phyloP scores from a whole-genome alignment of 2,329 filamentous ascomycete species.

The Arthrobotrys entomopaga region DNA sequence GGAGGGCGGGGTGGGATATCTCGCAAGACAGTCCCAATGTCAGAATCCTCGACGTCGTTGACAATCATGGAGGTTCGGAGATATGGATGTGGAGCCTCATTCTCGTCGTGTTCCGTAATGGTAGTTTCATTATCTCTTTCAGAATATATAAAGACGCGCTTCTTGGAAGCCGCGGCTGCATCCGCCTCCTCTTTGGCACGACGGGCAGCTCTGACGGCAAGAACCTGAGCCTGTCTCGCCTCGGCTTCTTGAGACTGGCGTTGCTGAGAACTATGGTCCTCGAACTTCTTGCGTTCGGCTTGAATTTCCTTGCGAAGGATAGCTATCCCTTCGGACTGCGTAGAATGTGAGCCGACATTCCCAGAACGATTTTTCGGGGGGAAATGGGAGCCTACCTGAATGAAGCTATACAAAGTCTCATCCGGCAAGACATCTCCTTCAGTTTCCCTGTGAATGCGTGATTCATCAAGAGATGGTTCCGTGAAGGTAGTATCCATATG shows the following conservation, averaged over 20 bases:
- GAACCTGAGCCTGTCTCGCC: slow-evolving; percentile 25
- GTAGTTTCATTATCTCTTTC: slow-evolving; percentile 45
- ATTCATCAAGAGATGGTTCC: slow-evolving; percentile 37
- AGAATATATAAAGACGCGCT: slow-evolving; percentile 51
- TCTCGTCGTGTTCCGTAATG: slow-evolving; percentile 30
- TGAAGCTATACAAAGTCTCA: slow-evolving; percentile 43
- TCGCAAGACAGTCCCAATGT: slow-evolving; percentile 23
- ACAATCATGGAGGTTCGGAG: slow-evolving; percentile 45
- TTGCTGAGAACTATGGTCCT: slow-evolving; percentile 23
- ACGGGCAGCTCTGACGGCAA: slow-evolving; percentile 29
- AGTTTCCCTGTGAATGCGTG: slow-evolving; percentile 39
- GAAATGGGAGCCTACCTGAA: slow-evolving; percentile 31
- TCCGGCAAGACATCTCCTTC: slow-evolving; percentile 39
- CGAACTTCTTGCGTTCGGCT: slow-evolving; percentile 30
- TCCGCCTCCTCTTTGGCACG: slow-evolving; percentile 23
- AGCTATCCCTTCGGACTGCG: slow-evolving; percentile 45
- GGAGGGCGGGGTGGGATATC: slow-evolving; percentile 21
- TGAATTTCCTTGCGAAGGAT: slow-evolving; percentile 30
- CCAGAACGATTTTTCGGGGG: slow-evolving; percentile 9
- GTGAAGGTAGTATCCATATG: slow-evolving; percentile 51
- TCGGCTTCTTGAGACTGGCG: slow-evolving; percentile 24
- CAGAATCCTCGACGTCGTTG: slow-evolving; percentile 38
- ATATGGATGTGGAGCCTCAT: slow-evolving; percentile 42
- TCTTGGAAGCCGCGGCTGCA: slow-evolving; percentile 20
- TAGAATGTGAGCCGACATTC: slow-evolving; percentile 25